A percentile compares a stretch with the other conserved stretches of the same genome.
Evolutionary conservation across 306 rosid genomes (phyloP).

Genomic region (Cicer arietinum): DNA sequence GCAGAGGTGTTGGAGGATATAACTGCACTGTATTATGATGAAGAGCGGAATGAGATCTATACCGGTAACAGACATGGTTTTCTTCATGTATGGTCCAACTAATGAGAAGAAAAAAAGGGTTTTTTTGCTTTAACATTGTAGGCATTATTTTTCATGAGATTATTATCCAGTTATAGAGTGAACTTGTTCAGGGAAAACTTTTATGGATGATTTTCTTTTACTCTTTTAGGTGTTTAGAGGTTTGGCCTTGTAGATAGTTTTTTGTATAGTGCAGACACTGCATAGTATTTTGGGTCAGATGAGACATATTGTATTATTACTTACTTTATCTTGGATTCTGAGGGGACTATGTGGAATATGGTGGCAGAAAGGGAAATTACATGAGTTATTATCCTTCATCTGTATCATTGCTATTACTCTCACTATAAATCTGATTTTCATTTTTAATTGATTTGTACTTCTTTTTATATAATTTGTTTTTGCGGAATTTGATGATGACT

Average conservation of each 20-base stretch:
- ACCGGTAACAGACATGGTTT: slow-evolving; percentile 85
- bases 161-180: slow-evolving; percentile 31
- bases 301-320: background rate
- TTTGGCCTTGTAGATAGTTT: slow-evolving; percentile 16
- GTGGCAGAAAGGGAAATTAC: background rate
- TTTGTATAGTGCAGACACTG: slow-evolving; percentile 13
- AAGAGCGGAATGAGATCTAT: slow-evolving; percentile 90
- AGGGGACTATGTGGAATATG: background rate
- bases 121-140: slow-evolving; percentile 41
- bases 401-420: slow-evolving; percentile 18
- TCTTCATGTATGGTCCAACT: slow-evolving; percentile 96
- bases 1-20: slow-evolving; percentile 92
- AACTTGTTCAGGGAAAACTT: background rate
- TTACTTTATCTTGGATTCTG: background rate
- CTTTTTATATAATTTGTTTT: too few species aligned
- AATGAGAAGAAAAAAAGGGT: slow-evolving; percentile 1
- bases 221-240: slow-evolving; percentile 1
- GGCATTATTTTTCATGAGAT: slow-evolving; percentile 18
- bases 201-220: slow-evolving; percentile 19
- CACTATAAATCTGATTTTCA: background rate
- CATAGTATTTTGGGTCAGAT: background rate
- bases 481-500: too few species aligned
- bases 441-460: background rate
- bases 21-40: slow-evolving; percentile 88
- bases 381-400: background rate